These are phyloP conservation scores for Breviolum minutum DNA, from an alignment of 73 alveolate genomes.

Conservation along the genomic window DNA sequence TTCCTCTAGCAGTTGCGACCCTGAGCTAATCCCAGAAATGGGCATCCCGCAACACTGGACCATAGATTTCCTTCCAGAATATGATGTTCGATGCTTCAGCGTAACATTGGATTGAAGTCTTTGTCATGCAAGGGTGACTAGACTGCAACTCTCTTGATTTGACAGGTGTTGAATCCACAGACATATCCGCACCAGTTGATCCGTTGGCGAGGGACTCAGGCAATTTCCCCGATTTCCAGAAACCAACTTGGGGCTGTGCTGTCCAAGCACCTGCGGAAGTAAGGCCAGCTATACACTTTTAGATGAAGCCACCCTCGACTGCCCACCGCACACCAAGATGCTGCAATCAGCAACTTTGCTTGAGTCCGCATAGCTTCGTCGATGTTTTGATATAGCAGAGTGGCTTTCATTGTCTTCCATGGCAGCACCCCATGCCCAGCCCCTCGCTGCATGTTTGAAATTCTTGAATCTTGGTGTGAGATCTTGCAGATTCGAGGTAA, in stretches of 20 bases:
- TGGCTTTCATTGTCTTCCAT: background rate
- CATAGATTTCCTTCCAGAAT: too few relatives aligned
- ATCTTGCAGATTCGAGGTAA: slow-evolving; percentile 3
- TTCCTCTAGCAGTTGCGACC: too few relatives aligned
- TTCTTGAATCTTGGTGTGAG: background rate
- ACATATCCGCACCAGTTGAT: background rate
- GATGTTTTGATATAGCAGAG: background rate
- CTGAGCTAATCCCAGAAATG: too few relatives aligned
- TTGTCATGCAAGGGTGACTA: background rate
- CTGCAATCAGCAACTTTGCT: slow-evolving; percentile 28
- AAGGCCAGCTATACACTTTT: slow-evolving; percentile 51
- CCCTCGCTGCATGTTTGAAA: background rate
- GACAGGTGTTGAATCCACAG: slow-evolving; percentile 9
- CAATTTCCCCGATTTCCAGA: background rate
- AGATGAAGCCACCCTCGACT: slow-evolving; percentile 14
- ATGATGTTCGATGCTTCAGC: background rate
- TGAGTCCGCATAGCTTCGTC: background rate
- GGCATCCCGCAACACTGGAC: too few relatives aligned
- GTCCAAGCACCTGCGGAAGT: background rate
- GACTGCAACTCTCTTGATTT: background rate
- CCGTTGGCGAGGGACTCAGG: background rate
- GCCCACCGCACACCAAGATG: slow-evolving; percentile 54
- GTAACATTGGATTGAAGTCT: background rate
- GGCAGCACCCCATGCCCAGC: background rate
- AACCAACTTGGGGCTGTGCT: background rate